Evolutionary conservation across 768 basidiomycete species (phyloP), one percentile per base, ranked within the genome.

Genomic region (Paxillus ammoniavirescens): DNA sequence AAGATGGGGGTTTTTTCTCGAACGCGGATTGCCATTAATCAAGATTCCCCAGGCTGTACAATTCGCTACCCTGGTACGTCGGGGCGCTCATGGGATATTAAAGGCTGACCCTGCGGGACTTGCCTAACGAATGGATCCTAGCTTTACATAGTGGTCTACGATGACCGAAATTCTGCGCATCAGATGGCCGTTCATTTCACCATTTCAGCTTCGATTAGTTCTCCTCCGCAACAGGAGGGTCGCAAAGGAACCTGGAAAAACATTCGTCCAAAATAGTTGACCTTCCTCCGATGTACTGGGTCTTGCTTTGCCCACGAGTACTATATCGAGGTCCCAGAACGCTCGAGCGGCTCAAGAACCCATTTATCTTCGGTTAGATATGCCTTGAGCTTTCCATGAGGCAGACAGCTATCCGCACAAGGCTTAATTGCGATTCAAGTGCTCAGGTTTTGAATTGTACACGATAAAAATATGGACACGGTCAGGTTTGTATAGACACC

Each of bases 341-440:
- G 52, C 35, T 30, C 21, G 49, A 28, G 17, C 10, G 46, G 44
- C 14, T 50, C 40, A 44, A 37, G 44, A 49, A 55, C 13, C 21
- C 28, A 33, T 18, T 31, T 50, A 60, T 65, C 60, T 62, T 65
- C 65, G 66, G 52, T 31, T 65, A 67, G 66, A 69, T 67, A 60
- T 28, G 18, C 66, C 67, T 68, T 50, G 62, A 59, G 60, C 50
- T 53, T 62, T 62, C 66, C 67, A 70, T 56, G 67, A 64, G 66
- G 68, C 56, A 13, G 41, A n/a, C 14, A 36, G 44, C 30, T n/a
- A 28, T 48, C 66, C 57, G 55, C 42, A 68, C 57, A 57, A 40
- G 62, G 67, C 17, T 60, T 66, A 43, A 68, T 62, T 64, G 60
- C 55, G 26, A 23, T 31, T 26, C 17, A 8, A 21, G n/a, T 15